These are phyloP conservation scores for Suillus sp. DNA, from an alignment of 768 basidiomycete species.

Conservation along the genomic window DNA sequence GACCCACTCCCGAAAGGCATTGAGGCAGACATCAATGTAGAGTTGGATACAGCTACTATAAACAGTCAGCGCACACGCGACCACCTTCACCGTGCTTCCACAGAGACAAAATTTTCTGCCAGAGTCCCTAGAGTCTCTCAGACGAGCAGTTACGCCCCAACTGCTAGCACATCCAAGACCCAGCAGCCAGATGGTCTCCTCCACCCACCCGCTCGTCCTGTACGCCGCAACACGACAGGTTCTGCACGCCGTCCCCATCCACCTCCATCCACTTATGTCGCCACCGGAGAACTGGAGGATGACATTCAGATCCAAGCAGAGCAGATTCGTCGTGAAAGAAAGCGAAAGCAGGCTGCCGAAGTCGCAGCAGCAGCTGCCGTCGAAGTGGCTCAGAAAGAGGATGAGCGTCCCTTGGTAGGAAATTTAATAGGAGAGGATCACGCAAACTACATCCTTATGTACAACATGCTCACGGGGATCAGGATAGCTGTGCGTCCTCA, in stretches of 20 bases:
- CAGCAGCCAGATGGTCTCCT: slow-evolving; percentile 48
- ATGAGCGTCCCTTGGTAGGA: slow-evolving; percentile 74
- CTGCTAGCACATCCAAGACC: slow-evolving; percentile 27
- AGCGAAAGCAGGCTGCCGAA: slow-evolving; percentile 67
- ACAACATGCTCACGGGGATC: slow-evolving; percentile 99
- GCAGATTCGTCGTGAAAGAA: slow-evolving; percentile 80
- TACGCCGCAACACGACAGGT: slow-evolving; percentile 74
- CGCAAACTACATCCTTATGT: slow-evolving; percentile 99
- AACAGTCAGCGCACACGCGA: slow-evolving; percentile 29
- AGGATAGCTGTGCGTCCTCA: slow-evolving; percentile 76
- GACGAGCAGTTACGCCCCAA: slow-evolving; percentile 19
- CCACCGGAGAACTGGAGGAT: slow-evolving; percentile 44
- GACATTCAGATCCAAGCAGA: slow-evolving; percentile 90
- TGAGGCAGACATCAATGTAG: slow-evolving; percentile 32
- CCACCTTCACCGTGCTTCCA: slow-evolving; percentile 48
- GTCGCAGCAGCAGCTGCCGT: slow-evolving; percentile 56
- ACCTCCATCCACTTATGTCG: slow-evolving; percentile 39
- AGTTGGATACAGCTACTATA: slow-evolving; percentile 21
- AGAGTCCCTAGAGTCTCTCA: slow-evolving; percentile 27
- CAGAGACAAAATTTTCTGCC: slow-evolving; percentile 47
- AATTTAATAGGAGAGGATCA: slow-evolving; percentile 98
- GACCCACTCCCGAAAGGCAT: slow-evolving; percentile 27
- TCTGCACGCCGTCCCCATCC: slow-evolving; percentile 40
- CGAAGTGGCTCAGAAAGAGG: slow-evolving; percentile 35
- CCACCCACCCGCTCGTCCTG: slow-evolving; percentile 53